Conservation (phyloP, 495 filamentous ascomycete species). For the Lasiosphaeria miniovina region DNA sequence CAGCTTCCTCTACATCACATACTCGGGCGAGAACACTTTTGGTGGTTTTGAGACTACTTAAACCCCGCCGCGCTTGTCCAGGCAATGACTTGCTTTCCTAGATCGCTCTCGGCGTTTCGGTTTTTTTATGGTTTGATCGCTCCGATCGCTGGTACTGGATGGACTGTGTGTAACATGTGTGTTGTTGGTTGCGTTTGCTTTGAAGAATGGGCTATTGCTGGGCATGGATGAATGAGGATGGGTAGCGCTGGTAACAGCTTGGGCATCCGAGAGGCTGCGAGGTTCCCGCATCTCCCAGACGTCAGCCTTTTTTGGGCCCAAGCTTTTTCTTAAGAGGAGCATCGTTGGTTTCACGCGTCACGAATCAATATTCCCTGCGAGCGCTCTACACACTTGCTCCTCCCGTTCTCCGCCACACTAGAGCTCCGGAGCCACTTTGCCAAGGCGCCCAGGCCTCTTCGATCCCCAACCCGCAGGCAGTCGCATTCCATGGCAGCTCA, state of each 20-base stretch:
- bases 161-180: conserved; percentile 19
- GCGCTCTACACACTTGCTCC: background rate
- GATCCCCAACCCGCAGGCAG: no score
- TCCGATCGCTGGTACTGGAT: conserved; percentile 8
- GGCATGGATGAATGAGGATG: background rate
- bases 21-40: conserved; percentile 99
- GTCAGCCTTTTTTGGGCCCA: background rate
- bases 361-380: background rate
- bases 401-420: no score
- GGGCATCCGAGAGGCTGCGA: background rate
- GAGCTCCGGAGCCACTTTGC: no score
- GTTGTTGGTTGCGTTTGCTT: conserved; percentile 11
- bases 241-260: background rate
- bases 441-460: no score
- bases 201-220: conserved; percentile 1
- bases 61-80: conserved; percentile 7
- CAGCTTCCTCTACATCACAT: conserved; percentile 64
- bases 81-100: conserved; percentile 10
- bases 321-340: background rate
- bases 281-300: background rate
- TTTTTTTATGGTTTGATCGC: conserved; percentile 13
- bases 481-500: no score
- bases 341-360: background rate
- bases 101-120: conserved; percentile 15
- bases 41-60: conserved; percentile 51